Evolutionary conservation across 2,329 filamentous ascomycete genomes (phyloP), one percentile per base, ranked within the genome.

Genomic region (Parastagonospora avenae): DNA sequence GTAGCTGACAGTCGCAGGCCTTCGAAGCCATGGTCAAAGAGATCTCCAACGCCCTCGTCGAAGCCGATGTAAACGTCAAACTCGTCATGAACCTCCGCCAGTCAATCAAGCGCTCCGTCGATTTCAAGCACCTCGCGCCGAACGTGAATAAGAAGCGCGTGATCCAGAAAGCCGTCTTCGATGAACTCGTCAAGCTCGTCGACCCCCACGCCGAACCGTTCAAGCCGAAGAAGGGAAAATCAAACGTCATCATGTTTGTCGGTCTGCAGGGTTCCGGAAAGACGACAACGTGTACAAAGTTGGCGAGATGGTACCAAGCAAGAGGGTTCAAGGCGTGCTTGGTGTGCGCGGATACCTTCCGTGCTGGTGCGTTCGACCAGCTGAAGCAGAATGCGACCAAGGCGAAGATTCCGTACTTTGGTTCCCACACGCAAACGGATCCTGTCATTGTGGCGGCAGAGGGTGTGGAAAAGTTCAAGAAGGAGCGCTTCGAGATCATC

Each of bases 241-340:
- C 89, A 57, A 99, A 97, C 74, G 90, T 99, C 71, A 97, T 99
- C 76, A 99, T 99, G 94, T 97, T 99, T 74, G 94, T 99, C 57
- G 94, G 94, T 78, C 82, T 99, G 42, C 94, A 99, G 76, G 94
- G 94, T 80, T 91, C 93, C 4, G 94, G 94, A 74, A 99, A 99
- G 77, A 99, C 94, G 19, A 99, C 94, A 1, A 95, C 93, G 10
- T 97, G 94, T 82, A 99, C 94, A 35, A 99, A 99, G 77, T 82
- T 99, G 57, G 94, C 94, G 14, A 81, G 92, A 51, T 93, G 96
- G 81, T 99, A 99, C 76, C 90, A 96, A 74, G 91, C 90, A 8
- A 82, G 94, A 56, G 94, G 94, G 0, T 96, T 97, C 82, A 91
- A 91, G 75, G 85, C 92, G 7, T 96, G 93, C 62, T 80, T 99